phyloP scores from a whole-genome alignment of 1,284 basidiomycete genomes.

The Rhodotorula sp. region DNA sequence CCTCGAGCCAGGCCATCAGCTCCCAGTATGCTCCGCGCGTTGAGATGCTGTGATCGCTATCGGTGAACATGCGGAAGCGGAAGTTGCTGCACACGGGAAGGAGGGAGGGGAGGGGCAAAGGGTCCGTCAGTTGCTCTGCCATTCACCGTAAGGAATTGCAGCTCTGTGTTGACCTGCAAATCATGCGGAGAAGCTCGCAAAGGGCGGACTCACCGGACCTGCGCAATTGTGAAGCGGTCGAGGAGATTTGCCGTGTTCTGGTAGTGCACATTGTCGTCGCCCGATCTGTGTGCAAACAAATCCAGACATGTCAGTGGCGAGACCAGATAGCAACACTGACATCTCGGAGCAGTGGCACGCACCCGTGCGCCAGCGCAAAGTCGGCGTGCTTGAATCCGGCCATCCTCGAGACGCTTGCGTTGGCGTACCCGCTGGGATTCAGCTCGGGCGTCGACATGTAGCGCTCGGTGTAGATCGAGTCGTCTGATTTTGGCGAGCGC shows the following conservation, averaged over 20 bases:
- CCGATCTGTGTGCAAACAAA: constrained; percentile 54
- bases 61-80: constrained; percentile 93
- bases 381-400: constrained; percentile 76
- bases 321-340: background rate
- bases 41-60: constrained; percentile 58
- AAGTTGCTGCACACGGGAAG: constrained; percentile 53
- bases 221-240: constrained; percentile 80
- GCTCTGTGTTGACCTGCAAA: background rate
- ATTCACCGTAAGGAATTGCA: background rate
- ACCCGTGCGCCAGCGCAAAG: constrained; percentile 83
- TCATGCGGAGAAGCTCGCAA: background rate
- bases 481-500: background rate
- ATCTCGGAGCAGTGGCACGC: background rate
- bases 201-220: constrained; percentile 60
- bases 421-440: constrained; percentile 80
- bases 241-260: constrained; percentile 85
- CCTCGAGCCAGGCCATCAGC: constrained; percentile 55
- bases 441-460: constrained; percentile 83
- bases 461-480: constrained; percentile 64
- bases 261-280: constrained; percentile 93
- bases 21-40: constrained; percentile 59
- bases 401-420: constrained; percentile 79
- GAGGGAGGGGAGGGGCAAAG: background rate
- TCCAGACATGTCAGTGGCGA: background rate
- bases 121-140: too few species aligned